Base-by-base conservation (phyloP, 106 monocot genomes). In the Narthecium ossifragum region DNA sequence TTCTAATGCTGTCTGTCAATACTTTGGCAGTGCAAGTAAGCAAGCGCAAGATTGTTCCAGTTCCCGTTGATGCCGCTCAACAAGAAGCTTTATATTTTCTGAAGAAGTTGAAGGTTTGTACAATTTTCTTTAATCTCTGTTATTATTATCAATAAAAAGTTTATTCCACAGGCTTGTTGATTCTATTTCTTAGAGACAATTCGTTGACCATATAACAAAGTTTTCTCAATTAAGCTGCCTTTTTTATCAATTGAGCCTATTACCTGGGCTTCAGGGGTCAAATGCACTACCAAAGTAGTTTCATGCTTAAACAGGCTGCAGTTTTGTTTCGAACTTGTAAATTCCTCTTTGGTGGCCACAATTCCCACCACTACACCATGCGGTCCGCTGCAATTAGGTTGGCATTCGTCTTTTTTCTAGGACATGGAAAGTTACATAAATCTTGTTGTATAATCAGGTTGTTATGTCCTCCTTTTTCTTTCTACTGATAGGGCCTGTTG, bases 21-120 rank as follows among this genome's bases (percentile, higher is more conserved):
- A 28, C 25, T 54, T 70, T 23, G 55, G 70, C 15, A 49, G 52
- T 34, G 37, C 73, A 54, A 45, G 53, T 39, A 65, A 73, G 54
- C 48, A 88, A 66, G 52, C 68, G 27, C 26, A 57, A 75, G 11
- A 32, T 64, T 58, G 48, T 75, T 59, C 33, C 75, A 28, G 78
- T 78, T 56, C 54, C 76, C 60, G 65, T 73, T 73, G 93, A 93
- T 79, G 39, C 82, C 15, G 57, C 63, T 23, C 93, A 93, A 57
- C 65, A 77, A 39, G 79, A 88, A 66, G 88, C 93, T 65, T 21
- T 93, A 26, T 55, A 62, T 65, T 26, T 80, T 30, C 70, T 93
- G 31, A 77, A 82, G 69, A 88, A 72, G 47, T 72, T 93, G 28
- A 77, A 85, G 93, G 93, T 93, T 62, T 29, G 54, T 41, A n/a